Base-by-base conservation (phyloP, 805 yeast genomes). In the Candida orba region DNA sequence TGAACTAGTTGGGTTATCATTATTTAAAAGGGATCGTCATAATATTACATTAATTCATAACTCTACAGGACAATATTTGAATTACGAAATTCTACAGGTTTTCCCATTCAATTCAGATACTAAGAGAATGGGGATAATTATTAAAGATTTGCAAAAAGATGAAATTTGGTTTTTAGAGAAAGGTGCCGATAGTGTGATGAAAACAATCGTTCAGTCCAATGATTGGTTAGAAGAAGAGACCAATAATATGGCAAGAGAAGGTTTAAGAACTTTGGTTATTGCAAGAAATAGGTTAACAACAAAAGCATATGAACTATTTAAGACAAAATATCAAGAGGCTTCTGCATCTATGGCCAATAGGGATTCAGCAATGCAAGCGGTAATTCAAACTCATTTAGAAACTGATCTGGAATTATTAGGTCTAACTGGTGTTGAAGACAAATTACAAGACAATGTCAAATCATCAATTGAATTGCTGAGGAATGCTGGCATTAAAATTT, bases 221-320 rank as follows among this genome's bases (percentile, higher is more conserved):
- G 98, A 91, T 60, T 93, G 99, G 99, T 67, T 93, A 23, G 99
- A 95, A 46, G 99, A 93, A 66, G 99, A 93, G 63, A 88, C 96
- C 0, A 82, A 89, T 17, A 93, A 93, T 56, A 89, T 93, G 97
- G 98, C 99, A 1, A 79, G 99, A 49, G 99, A 93, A 66, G 99
- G 99, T 15, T 72, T 93, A 50, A 78, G 99, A 58, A 93, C 99
- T 0, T 73, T 93, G 53, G 99, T 93, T 3, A 79, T 93, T 51
- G 98, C 90, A n/a, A 75, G 95, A 46, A 89, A 87, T 64, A 79
- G 74, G 56, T 64, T 93, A 36, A 68, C 73, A 6, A 54, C 58
- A 10, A 71, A 74, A 41, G 50, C 70, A 1, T 86, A 78, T 57
- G 79, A 78, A 27, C 76, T 75, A 10, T 93, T 93, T 58, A 70